These are phyloP conservation scores for Casuarina equisetifolia DNA, from an alignment of 306 rosid species.

Conservation along the genomic window DNA sequence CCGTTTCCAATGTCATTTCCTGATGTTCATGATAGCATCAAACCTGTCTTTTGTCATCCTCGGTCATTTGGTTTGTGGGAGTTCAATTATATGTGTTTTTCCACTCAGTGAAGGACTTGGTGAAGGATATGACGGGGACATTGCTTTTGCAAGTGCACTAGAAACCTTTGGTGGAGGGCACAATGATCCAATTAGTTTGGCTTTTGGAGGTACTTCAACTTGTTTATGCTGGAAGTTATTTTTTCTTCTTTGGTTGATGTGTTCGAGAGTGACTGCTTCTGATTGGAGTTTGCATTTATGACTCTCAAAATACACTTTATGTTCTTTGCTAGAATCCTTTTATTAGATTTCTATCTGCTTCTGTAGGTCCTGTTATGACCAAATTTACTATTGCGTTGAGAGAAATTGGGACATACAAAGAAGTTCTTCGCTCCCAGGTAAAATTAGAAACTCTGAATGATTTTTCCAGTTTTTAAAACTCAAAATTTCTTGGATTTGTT, in stretches of 20 bases:
- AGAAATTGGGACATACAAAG: slow-evolving; percentile 99
- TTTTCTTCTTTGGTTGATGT: slow-evolving; percentile 8
- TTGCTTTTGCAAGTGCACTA: slow-evolving; percentile 96
- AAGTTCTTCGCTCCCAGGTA: slow-evolving; percentile 99
- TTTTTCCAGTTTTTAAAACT: background rate
- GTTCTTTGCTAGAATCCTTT: slow-evolving; percentile 14
- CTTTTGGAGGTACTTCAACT: slow-evolving; percentile 81
- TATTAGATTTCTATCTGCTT: slow-evolving; percentile 28
- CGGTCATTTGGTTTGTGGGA: slow-evolving; percentile 12
- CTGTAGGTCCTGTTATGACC: slow-evolving; percentile 96
- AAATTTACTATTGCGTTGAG: slow-evolving; percentile 95
- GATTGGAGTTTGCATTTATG: slow-evolving; percentile 14
- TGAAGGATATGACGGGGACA: slow-evolving; percentile 97
- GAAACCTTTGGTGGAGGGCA: slow-evolving; percentile 99
- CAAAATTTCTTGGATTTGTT: background rate
- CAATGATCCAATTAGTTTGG: slow-evolving; percentile 97
- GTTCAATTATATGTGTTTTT: slow-evolving; percentile 33
- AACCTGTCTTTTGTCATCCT: slow-evolving; percentile 6
- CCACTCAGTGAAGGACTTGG: slow-evolving; percentile 92
- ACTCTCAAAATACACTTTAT: slow-evolving; percentile 8
- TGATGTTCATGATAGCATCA: background rate
- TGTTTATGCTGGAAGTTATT: slow-evolving; percentile 1
- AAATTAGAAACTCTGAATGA: slow-evolving; percentile 20
- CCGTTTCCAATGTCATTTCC: background rate
- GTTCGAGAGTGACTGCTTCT: background rate